These are phyloP conservation scores for Zygotorulaspora mrakii DNA, from an alignment of 1,139 yeast genomes.

Conservation along the genomic window DNA sequence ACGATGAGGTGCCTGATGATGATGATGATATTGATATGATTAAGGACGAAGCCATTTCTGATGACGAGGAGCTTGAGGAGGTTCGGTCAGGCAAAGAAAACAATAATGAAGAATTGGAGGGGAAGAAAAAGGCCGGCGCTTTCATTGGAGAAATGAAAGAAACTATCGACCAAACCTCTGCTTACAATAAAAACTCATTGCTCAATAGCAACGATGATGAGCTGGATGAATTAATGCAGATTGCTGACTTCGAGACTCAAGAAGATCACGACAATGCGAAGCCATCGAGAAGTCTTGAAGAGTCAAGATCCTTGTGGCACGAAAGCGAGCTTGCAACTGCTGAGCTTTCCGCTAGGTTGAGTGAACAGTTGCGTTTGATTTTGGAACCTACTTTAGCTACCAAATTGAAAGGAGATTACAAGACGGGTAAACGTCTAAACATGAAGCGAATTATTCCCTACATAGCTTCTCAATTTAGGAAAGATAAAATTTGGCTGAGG, in stretches of 20 bases:
- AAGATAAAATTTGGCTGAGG: constrained; percentile 97
- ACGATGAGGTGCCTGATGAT: constrained; percentile 35
- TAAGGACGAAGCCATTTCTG: constrained; percentile 22
- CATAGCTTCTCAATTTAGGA: constrained; percentile 95
- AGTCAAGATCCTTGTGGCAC: constrained; percentile 77
- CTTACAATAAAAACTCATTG: constrained; percentile 39
- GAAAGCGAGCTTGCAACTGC: constrained; percentile 77
- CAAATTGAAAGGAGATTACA: constrained; percentile 89
- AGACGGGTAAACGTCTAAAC: constrained; percentile 93
- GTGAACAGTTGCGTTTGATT: constrained; percentile 90
- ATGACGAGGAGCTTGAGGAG: constrained; percentile 14
- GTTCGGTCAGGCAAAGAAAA: constrained; percentile 24
- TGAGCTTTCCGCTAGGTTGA: constrained; percentile 79
- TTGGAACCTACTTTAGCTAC: constrained; percentile 95
- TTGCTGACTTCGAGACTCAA: constrained; percentile 32
- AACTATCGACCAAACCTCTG: constrained; percentile 20
- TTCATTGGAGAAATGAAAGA: constrained; percentile 42
- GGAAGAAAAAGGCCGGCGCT: constrained; percentile 49
- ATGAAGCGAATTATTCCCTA: constrained; percentile 98
- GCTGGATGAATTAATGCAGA: constrained; percentile 36
- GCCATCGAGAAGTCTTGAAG: constrained; percentile 55
- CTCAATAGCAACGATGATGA: constrained; percentile 39
- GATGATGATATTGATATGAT: constrained; percentile 37
- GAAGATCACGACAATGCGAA: constrained; percentile 28
- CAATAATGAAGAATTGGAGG: constrained; percentile 40